Base-by-base conservation (phyloP, 2,329 filamentous ascomycete species). In the Escovopsis sp. region DNA sequence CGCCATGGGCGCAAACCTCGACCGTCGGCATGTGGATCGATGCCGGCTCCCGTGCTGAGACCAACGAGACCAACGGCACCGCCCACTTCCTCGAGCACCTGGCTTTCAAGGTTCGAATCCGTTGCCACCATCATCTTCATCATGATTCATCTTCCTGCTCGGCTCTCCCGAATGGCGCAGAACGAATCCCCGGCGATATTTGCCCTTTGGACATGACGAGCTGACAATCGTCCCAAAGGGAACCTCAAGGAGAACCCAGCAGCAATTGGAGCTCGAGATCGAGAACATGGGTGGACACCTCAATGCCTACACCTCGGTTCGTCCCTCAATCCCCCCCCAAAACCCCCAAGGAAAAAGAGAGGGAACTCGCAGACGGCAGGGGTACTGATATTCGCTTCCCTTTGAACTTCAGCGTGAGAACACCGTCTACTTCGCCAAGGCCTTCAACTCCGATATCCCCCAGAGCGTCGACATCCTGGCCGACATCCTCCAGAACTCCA, bases 231-330 rank as follows among this genome's bases (percentile, higher is more conserved):
- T 38, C 37, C 33, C 29, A 29, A 42, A 88, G 88, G 91, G 91
- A 56, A 98, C 91, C 53, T 75, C 83, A 66, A 94, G 84, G 72
- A 79, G 91, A 67, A 87, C 84, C 51, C 91, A 98, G 69, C 84
- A 93, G 64, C 91, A 98, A 71, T 75, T 98, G 63, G 91, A 98
- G 73, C 81, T 98, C 51, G 91, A 98, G 74, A 96, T 98, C 61
- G 91, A 98, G 76, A 98, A 98, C 72, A 95, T 98, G 85, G 91
- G 91, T 64, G 91, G 86, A 51, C 91, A 98, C 72, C 76, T 98
- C 57, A 98, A 98, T 69, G 91, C 91, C 64, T 98, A 98, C 74
- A 98, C 91, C 57, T 96, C 89, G 72, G 88, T 95, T 79, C 59
- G 82, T 67, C n/a, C 16, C 10, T 11, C 8, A 30, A 30, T 30